Base-by-base conservation (phyloP, 2,329 filamentous ascomycete genomes). In the Penicillium sp. region DNA sequence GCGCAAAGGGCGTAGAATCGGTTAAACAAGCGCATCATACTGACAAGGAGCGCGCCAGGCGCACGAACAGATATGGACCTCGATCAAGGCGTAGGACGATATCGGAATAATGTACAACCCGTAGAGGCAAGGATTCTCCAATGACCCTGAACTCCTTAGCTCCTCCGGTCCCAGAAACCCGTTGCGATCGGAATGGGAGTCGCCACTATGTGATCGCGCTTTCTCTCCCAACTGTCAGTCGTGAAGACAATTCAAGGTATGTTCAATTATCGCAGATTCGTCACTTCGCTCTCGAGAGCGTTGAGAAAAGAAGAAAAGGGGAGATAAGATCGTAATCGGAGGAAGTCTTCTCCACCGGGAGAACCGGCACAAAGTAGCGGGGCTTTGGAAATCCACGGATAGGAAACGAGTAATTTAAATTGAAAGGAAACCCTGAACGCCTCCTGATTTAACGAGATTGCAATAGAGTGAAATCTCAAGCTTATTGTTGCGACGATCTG, bases 1-100 rank as follows among this genome's bases (percentile, higher is more conserved):
- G 61, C 63, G 60, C 64, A 70, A 26, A 74, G 59, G 43, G 60
- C 62, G 52, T 74, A 71, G 59, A 74, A 71, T 47, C 66, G 67
- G 49, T 64, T 69, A 45, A 68, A 65, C 31, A 69, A 62, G 53
- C 65, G 67, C 59, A 73, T 68, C 60, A 54, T 66, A 21, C 10
- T 47, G 13, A 14, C 16, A 39, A 39, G 6, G n/a, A n/a, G 31
- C 35, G 22, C 47, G 9, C 26, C 29, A n/a, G 35, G 29, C 47
- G 47, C 16, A 22, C 7, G 21, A 24, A 10, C 31, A 14, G 31
- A 21, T 11, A 31, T 29, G 9, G 6, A 21, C 16, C 10, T 19
- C 26, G 19, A 47, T 29, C 4, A 5, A 29, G 45, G 24, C 16
- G 27, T 7, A 4, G 16, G 2, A 50, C 21, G 16, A 22, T 33